These are phyloP conservation scores for Trichoderma koningiopsis DNA, from an alignment of 2,329 filamentous ascomycete genomes.

Conservation along the genomic window DNA sequence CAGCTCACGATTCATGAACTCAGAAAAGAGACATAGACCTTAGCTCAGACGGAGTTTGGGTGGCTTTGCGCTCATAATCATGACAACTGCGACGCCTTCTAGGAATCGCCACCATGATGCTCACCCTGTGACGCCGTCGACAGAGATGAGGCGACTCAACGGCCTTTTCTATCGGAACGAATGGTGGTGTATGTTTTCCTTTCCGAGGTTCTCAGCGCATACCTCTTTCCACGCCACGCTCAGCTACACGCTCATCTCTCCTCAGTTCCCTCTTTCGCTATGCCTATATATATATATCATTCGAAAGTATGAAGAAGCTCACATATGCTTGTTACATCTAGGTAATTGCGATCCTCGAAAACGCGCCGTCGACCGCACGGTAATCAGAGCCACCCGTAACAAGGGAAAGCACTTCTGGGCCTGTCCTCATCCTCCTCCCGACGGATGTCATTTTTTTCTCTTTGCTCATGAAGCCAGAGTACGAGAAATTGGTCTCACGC, in stretches of 20 bases:
- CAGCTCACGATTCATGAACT: not conserved
- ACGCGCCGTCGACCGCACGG: slow-evolving; percentile 40
- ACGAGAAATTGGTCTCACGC: slow-evolving; percentile 34
- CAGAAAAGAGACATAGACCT: not conserved
- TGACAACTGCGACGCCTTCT: slow-evolving; percentile 19
- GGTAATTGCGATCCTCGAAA: slow-evolving; percentile 49
- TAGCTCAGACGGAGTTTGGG: not conserved
- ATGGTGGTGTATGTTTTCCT: slow-evolving; percentile 42
- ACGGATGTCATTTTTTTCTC: slow-evolving; percentile 47
- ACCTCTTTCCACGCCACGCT: not conserved
- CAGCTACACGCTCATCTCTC: not conserved
- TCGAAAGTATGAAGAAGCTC: not conserved
- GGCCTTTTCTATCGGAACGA: slow-evolving; percentile 39
- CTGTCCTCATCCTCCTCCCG: slow-evolving; percentile 40
- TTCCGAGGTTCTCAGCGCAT: not conserved
- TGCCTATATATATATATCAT: not conserved
- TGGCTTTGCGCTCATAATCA: not conserved
- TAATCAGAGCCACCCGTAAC: slow-evolving; percentile 44
- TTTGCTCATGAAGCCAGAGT: slow-evolving; percentile 45
- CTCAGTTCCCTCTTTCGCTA: slow-evolving; percentile 9
- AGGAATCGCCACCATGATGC: not conserved
- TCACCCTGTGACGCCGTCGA: slow-evolving; percentile 31
- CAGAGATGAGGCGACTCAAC: slow-evolving; percentile 39
- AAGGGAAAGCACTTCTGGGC: slow-evolving; percentile 47
- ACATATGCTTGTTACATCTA: slow-evolving; percentile 27